phyloP scores from a whole-genome alignment of 208 protist species.

The Acanthamoeba castellanii region DNA sequence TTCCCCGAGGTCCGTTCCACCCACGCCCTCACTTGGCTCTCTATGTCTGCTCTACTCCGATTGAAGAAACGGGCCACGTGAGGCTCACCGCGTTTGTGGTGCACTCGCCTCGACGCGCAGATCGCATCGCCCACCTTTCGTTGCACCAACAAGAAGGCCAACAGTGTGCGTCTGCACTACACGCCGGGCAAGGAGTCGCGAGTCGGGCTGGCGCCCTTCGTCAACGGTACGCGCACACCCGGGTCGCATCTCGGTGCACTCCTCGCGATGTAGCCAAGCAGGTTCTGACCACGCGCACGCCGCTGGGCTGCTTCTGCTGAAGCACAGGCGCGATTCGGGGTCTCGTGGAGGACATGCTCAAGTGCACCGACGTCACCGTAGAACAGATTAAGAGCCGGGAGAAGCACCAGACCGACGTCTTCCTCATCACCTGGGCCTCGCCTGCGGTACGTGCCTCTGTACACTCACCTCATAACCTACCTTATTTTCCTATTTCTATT shows the following conservation, averaged over 20 bases:
- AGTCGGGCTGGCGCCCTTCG: slow-evolving; percentile 23
- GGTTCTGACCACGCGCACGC: too few relatives aligned
- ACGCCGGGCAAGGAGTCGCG: slow-evolving; percentile 6
- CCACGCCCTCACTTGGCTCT: neutral
- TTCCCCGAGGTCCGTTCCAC: slow-evolving; percentile 29
- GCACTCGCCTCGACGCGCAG: neutral
- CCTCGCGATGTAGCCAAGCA: too few relatives aligned
- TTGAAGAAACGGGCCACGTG: too few relatives aligned
- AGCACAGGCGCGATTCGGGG: neutral
- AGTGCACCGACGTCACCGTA: neutral
- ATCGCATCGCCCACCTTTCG: slow-evolving; percentile 56
- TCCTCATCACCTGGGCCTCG: neutral
- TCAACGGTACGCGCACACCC: slow-evolving; percentile 33
- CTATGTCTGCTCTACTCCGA: too few relatives aligned
- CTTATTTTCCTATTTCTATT: neutral
- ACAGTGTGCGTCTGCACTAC: slow-evolving; percentile 61
- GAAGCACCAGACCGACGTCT: slow-evolving; percentile 6
- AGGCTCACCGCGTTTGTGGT: neutral
- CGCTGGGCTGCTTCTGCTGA: too few relatives aligned
- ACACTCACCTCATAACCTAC: neutral
- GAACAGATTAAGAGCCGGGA: slow-evolving; percentile 8
- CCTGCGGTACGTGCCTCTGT: neutral
- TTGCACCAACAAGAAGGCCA: slow-evolving; percentile 48
- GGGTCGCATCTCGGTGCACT: too few relatives aligned
- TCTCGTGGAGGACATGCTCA: slow-evolving; percentile 44